Evolutionary conservation across 345 rosid species (phyloP), one percentile per base, ranked within the genome.

Genomic region (Euphorbia pulcherrima): DNA sequence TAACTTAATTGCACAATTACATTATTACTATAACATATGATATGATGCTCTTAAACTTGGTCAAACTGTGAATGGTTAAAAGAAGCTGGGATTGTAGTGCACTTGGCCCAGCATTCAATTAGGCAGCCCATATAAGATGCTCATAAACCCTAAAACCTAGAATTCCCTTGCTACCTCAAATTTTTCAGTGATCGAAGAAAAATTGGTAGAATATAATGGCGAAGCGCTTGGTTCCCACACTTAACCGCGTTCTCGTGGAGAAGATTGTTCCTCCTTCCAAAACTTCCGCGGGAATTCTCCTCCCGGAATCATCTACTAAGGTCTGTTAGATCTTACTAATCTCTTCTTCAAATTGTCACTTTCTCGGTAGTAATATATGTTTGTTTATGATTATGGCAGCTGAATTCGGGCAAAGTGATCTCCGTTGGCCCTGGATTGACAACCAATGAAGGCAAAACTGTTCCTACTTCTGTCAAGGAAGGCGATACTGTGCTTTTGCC

Each of bases 401-500:
- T 92, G 58, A 92, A 85, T 73, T 89, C 97, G 0, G 97, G 90
- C 47, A 89, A 70, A 65, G 96, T 92, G 37, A 70, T 92, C 23
- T 88, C 96, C 0, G 90, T 84, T 13, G 97, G 96, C 11, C 90
- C 92, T 13, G 94, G 97, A 27, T 71, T 80, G 53, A 80, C 85
- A 16, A 87, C 71, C 73, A 75, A 64, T 44, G 89, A 88, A 8
- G 96, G 94, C 60, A 86, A 86, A 13, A 39, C 75, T n/a, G 76
- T 89, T 41, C 85, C 90, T 17, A 80, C 87, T 11, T 70, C 85
- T 1, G 83, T 92, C 0, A 92, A 89, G 81, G 96, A 92, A 83
- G 96, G 96, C 8, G 97, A 92, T 70, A 83, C 87, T 9, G 97
- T 89, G 60, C 97, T 92, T 56, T 75, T 92, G 74, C 96, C 97